phyloP scores from a whole-genome alignment of 148 eudicot species.

The Fallopia convolvulus region DNA sequence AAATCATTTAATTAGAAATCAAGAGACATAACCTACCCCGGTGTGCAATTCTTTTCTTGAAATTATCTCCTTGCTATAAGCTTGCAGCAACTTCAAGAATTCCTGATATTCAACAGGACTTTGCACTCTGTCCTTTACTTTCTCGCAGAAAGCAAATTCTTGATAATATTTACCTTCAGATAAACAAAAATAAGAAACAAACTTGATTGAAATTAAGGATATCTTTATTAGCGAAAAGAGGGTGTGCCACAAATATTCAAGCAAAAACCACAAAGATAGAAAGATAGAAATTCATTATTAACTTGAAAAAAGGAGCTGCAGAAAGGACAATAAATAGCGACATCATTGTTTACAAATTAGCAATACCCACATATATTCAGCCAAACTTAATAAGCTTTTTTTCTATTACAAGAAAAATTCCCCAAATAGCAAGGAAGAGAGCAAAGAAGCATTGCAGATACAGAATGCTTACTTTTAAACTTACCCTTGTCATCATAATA shows the following conservation, averaged over 20 bases:
- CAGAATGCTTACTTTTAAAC: conserved; percentile 12
- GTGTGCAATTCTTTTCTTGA: conserved; percentile 27
- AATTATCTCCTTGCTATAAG: conserved; percentile 28
- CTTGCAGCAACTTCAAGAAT: conserved; percentile 32
- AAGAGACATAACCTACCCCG: conserved; percentile 22
- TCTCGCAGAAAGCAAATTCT: conserved; percentile 37
- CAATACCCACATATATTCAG: not conserved
- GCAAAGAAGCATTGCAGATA: not conserved
- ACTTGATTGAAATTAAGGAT: not conserved
- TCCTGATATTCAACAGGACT: conserved; percentile 30
- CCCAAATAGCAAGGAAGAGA: not conserved
- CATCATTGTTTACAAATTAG: not conserved
- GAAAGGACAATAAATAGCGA: not conserved
- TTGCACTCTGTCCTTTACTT: conserved; percentile 38
- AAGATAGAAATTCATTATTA: conserved; percentile 1
- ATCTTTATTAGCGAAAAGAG: not conserved
- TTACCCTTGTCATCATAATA: conserved; percentile 26
- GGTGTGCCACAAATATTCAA: not conserved
- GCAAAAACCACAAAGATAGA: not conserved
- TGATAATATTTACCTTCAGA: conserved; percentile 32
- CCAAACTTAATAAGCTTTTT: not conserved
- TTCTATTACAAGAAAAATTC: not conserved
- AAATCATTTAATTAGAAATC: not conserved
- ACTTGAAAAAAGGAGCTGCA: not conserved
- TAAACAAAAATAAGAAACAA: conserved; percentile 4